A percentile compares a stretch with the other conserved stretches of the same genome.
Evolutionary conservation across 768 basidiomycete genomes (phyloP).

Genomic region (Termitomyces sp.): DNA sequence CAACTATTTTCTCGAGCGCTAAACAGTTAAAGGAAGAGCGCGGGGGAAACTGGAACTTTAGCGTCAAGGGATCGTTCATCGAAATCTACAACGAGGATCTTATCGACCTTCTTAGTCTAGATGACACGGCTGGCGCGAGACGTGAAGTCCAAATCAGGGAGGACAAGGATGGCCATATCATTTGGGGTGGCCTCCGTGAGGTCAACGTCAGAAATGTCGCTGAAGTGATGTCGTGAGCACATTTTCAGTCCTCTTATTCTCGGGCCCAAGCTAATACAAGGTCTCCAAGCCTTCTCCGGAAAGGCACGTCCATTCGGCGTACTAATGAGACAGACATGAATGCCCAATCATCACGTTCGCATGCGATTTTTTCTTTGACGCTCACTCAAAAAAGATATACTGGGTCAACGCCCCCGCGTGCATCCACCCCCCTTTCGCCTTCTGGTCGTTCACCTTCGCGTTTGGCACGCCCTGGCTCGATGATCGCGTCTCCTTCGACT

Average conservation of each 20-base stretch:
- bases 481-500: constrained; percentile 44
- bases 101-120: constrained; percentile 84
- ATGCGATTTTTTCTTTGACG: constrained; percentile 97
- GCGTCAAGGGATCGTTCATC: constrained; percentile 87
- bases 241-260: constrained; percentile 13
- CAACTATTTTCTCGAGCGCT: constrained; percentile 78
- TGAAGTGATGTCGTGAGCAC: constrained; percentile 89
- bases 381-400: constrained; percentile 85
- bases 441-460: constrained; percentile 73
- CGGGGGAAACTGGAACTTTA: constrained; percentile 69
- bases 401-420: constrained; percentile 64
- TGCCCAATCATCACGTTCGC: constrained; percentile 94
- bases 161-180: constrained; percentile 94
- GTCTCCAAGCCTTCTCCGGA: constrained; percentile 66
- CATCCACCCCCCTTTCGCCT: constrained; percentile 72
- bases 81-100: constrained; percentile 99
- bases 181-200: constrained; percentile 95
- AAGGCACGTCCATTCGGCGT: constrained; percentile 85
- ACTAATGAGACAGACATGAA: constrained; percentile 99
- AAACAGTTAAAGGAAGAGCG: constrained; percentile 76
- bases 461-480: constrained; percentile 77
- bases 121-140: constrained; percentile 58
- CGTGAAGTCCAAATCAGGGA: constrained; percentile 95
- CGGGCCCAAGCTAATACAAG: constrained; percentile 2
- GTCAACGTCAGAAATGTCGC: constrained; percentile 75